Conservation (phyloP, 179 eudicot species). For the Sideroxylon spinosum region DNA sequence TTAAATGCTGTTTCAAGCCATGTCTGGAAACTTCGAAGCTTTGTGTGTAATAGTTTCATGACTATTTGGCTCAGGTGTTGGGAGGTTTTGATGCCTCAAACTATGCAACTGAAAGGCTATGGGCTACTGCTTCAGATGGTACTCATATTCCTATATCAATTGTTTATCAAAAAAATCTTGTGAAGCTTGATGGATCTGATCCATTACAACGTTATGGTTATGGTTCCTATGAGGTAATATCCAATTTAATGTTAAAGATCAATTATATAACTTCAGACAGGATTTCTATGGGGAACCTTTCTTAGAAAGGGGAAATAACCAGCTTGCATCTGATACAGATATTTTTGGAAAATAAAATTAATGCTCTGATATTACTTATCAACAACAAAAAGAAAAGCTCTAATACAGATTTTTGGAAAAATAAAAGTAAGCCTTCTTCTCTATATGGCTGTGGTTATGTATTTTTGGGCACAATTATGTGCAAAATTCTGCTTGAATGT, state of each 20-base stretch:
- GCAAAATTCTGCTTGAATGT: neutral
- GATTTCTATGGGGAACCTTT: neutral
- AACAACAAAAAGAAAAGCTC: too few relatives aligned
- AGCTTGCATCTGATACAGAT: neutral
- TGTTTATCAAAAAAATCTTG: constrained; percentile 68
- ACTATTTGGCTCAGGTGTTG: constrained; percentile 53
- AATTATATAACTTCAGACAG: neutral
- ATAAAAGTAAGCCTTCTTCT: neutral
- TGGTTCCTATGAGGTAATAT: constrained; percentile 87
- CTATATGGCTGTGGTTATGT: constrained; percentile 1
- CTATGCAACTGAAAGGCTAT: constrained; percentile 75
- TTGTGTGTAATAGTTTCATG: constrained; percentile 1
- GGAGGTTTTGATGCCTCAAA: constrained; percentile 83
- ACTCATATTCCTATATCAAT: constrained; percentile 73
- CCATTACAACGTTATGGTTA: constrained; percentile 79
- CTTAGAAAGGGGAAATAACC: neutral
- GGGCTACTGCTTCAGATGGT: constrained; percentile 85
- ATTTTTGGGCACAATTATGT: neutral
- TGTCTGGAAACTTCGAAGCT: neutral
- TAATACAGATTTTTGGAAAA: too few relatives aligned
- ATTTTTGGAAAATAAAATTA: neutral
- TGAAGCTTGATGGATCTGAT: constrained; percentile 89
- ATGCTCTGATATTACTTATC: too few relatives aligned
- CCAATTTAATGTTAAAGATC: neutral
- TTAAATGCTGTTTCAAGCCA: neutral